Evolutionary conservation across 176 grass and related monocot species (phyloP), one percentile per base, ranked within the genome.

Genomic region (Saccharum officinarum): DNA sequence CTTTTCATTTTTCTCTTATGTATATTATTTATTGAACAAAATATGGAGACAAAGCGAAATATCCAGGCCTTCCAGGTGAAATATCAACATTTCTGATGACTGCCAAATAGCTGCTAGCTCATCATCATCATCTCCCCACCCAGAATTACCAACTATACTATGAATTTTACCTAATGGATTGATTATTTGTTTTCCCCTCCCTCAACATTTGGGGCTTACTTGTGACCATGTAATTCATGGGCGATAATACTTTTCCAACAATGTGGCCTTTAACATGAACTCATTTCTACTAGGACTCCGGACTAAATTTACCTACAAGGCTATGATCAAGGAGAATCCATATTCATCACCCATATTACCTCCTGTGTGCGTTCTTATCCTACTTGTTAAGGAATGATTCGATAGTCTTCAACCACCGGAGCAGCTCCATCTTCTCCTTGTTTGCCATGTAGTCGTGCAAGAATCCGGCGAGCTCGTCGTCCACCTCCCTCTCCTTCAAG

Each of bases 361-460:
- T 89, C 23, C 33, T 54, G 37, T 28, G 67, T 6, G 3, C 8
- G 1, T 67, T 49, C 26, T 13, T 26, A 63, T 52, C 70, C 86
- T 88, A 95, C 52, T 93, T 95, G 54, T 88, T 47, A 12, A 98
- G 36, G 69, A 94, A 95, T 31, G 93, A 89, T 79, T 95, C 88
- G 0, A 98, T 66, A 0, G 64, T 91, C 88, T 72, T 92, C 86
- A 95, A 74, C 97, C 97, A 98, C 80, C 88, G 84, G 67, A 95
- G 84, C n/a, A 86, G 75, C 62, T 98, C 97, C 82, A 89, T 75
- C 77, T 91, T 98, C 49, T 89, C 93, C 91, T 98, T 95, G 70
- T 94, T 98, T 3, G 73, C 79, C 67, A 95, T 92, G 65, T 94
- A 98, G 15, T 86, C 87, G 41, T 98, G 93, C 90, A 98, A 87